phyloP scores from a whole-genome alignment of 139 green algal genomes.

The Edaphochlamys debaryana region DNA sequence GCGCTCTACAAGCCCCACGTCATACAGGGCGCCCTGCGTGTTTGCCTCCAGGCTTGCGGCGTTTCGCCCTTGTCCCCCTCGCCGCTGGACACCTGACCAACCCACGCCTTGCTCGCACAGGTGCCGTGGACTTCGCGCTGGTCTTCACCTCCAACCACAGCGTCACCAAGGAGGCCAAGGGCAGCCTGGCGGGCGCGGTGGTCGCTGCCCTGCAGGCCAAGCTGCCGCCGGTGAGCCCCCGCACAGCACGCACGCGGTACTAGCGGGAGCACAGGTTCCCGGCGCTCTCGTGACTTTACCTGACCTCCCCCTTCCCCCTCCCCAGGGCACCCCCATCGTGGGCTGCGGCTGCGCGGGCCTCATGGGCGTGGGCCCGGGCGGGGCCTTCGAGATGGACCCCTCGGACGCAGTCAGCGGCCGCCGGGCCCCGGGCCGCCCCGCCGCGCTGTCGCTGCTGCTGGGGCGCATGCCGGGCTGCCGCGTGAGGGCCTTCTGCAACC shows the following conservation, averaged over 20 bases:
- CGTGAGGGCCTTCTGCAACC: conserved; percentile 21
- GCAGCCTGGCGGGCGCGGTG: background rate
- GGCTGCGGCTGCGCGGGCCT: conserved; percentile 24
- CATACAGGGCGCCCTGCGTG: too few species aligned
- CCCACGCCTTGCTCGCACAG: too few species aligned
- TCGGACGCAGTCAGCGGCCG: background rate
- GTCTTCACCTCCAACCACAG: conserved; percentile 3
- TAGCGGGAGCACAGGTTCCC: too few species aligned
- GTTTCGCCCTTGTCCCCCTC: background rate
- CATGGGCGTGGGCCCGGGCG: conserved; percentile 14
- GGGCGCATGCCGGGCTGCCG: conserved; percentile 28
- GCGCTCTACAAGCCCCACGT: too few species aligned
- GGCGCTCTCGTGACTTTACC: too few species aligned
- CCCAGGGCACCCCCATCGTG: conserved; percentile 12
- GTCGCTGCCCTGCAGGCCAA: background rate
- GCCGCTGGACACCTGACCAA: too few species aligned
- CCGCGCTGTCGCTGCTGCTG: conserved; percentile 9
- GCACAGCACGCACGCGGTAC: too few species aligned
- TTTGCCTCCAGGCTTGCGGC: too few species aligned
- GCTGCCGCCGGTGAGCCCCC: conserved; percentile 12
- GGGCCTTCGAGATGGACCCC: conserved; percentile 33
- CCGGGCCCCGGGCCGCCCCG: background rate
- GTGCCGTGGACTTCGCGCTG: conserved; percentile 25
- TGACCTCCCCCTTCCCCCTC: background rate
- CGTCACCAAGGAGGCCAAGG: background rate